A percentile compares a stretch with the other conserved stretches of the same genome.
Conservation (phyloP, 768 basidiomycete genomes). For the Phylloporus arenicola region DNA sequence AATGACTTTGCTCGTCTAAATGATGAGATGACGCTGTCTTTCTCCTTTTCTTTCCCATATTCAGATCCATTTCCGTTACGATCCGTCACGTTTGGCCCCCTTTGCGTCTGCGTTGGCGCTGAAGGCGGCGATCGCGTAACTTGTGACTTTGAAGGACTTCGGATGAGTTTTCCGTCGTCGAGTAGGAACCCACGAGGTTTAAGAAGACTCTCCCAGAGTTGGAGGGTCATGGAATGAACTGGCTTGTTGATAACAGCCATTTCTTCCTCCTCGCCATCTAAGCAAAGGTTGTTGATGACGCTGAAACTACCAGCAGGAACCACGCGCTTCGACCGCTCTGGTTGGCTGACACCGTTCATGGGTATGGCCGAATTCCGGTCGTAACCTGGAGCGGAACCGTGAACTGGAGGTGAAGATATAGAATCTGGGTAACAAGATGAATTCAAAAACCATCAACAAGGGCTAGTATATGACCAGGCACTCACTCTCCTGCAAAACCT, state of each 20-base stretch:
- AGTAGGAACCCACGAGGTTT: slow-evolving; percentile 63
- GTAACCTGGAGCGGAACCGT: slow-evolving; percentile 13
- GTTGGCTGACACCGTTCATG: slow-evolving; percentile 11
- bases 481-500: slow-evolving; percentile 26
- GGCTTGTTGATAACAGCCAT: slow-evolving; percentile 53
- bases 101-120: slow-evolving; percentile 13
- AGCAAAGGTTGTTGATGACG: slow-evolving; percentile 16
- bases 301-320: slow-evolving; percentile 15
- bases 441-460: background rate
- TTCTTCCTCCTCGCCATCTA: slow-evolving; percentile 43
- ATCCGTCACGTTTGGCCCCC: background rate
- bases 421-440: slow-evolving; percentile 7
- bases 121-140: slow-evolving; percentile 16
- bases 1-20: slow-evolving; percentile 67
- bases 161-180: slow-evolving; percentile 49
- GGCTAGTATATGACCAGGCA: background rate
- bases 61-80: background rate
- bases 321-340: slow-evolving; percentile 14
- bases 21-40: slow-evolving; percentile 45
- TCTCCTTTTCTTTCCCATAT: slow-evolving; percentile 15
- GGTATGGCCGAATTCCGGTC: slow-evolving; percentile 11
- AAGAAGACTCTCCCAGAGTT: slow-evolving; percentile 68
- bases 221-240: slow-evolving; percentile 56
- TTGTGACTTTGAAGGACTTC: slow-evolving; percentile 51
- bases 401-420: slow-evolving; percentile 6